phyloP scores from a whole-genome alignment of 2,329 filamentous ascomycete species.

The Sarocladium strictum region DNA sequence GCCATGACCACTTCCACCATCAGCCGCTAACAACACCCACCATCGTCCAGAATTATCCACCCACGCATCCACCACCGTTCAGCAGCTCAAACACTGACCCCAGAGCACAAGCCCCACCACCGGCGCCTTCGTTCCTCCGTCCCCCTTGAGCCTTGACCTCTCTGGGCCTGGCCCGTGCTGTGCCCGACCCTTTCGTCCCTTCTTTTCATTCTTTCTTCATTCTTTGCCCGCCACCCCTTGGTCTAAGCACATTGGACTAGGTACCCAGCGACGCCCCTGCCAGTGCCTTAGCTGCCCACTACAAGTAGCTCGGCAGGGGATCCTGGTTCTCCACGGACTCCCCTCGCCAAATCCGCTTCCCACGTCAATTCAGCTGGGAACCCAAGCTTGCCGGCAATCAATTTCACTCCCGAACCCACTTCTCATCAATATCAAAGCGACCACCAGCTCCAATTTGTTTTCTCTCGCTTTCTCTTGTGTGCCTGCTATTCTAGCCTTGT shows the following conservation, averaged over 20 bases:
- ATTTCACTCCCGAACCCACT: conserved; percentile 10
- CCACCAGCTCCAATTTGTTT: background rate
- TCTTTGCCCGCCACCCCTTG: background rate
- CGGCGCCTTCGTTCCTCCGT: too few species aligned
- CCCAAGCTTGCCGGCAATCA: conserved; percentile 5
- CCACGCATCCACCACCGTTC: conserved; percentile 16
- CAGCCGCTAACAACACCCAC: conserved; percentile 10
- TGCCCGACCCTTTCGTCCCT: conserved; percentile 5
- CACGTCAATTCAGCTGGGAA: conserved; percentile 6
- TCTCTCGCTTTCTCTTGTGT: background rate
- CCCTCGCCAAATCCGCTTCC: conserved; percentile 7
- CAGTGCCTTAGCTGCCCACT: background rate
- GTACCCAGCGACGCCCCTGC: background rate
- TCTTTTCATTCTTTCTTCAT: conserved; percentile 6
- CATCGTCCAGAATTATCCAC: conserved; percentile 14
- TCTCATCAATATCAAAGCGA: conserved; percentile 8
- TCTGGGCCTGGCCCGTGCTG: conserved; percentile 6
- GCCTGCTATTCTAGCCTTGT: background rate
- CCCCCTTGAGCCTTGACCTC: background rate
- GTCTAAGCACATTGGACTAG: background rate
- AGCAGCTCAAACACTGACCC: conserved; percentile 8
- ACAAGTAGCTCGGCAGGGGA: conserved; percentile 2
- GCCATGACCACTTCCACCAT: conserved; percentile 11
- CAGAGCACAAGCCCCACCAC: conserved; percentile 5
- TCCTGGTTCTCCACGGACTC: background rate